Evolutionary conservation across 805 yeast species (phyloP), one percentile per base, ranked within the genome.

Genomic region (Dipodascopsis uninucleata): DNA sequence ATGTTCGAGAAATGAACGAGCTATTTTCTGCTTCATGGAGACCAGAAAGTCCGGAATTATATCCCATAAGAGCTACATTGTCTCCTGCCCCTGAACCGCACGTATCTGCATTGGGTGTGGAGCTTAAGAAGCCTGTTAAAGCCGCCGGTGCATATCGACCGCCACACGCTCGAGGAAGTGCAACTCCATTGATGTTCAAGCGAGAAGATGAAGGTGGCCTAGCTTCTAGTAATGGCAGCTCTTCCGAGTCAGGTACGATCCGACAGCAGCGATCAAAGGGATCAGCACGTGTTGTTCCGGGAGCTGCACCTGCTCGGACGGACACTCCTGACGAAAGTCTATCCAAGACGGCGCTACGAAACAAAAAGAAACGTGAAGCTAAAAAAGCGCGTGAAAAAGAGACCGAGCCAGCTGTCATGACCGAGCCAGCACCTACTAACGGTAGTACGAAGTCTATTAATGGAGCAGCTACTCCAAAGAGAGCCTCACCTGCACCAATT

Each of bases 81-180:
- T 57, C 61, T 25, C 58, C 63, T 9, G 78, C 83, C 31, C 82
- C 89, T 23, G 72, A 70, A 47, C 79, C 90, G 5, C 93, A 90
- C 62, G 69, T 70, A 43, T 78, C 85, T 34, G 95, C 88, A 17
- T 69, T 72, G 33, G 78, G 69, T 58, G 62, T 65, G 21, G 57
- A 67, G 17, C 57, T 74, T 61, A 54, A 69, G 60, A 48, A 57
- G 28, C 64, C 70, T 16, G 63, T 74, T 43, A 82, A 81, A 61
- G 81, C 89, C 42, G 75, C 78, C 25, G 96, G 96, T 42, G 97
- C 97, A 32, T 93, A 93, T 65, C 79, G 95, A 64, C 98, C 98
- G 20, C 98, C 99, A 1, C 96, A 88, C 65, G 96, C 97, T 8
- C 76, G 95, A 64, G 65, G 66, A 2, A 49, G 59, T 26, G 60